Conservation (phyloP, 176 grass and related monocot species). For the Ensete glaucum region DNA sequence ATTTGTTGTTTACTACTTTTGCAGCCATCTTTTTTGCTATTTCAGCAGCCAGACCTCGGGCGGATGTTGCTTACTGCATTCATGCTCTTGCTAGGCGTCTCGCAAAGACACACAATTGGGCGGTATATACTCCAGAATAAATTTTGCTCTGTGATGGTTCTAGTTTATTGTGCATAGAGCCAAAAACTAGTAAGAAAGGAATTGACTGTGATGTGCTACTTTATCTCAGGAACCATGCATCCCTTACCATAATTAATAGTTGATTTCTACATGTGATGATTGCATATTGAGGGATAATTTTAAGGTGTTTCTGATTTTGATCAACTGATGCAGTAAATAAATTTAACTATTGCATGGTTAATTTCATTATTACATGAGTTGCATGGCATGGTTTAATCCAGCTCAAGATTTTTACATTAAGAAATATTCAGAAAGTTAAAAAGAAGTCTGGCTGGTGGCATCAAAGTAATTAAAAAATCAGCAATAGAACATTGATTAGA, state of each 20-base stretch:
- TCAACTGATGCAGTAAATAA: neutral
- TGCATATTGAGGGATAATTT: neutral
- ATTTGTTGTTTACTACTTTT: slow-evolving; percentile 1
- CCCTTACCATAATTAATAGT: neutral
- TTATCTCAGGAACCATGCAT: neutral
- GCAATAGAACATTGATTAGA: neutral
- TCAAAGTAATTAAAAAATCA: neutral
- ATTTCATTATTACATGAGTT: neutral
- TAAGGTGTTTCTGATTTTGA: neutral
- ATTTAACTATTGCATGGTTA: too few relatives aligned
- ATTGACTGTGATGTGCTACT: neutral
- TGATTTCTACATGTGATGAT: neutral
- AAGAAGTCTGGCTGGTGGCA: neutral
- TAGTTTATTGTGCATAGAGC: neutral
- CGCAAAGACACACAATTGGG: slow-evolving; percentile 92
- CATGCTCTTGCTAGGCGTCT: slow-evolving; percentile 88
- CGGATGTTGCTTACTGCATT: slow-evolving; percentile 94
- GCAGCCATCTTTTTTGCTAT: slow-evolving; percentile 77
- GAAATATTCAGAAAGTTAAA: neutral
- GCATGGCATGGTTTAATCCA: neutral
- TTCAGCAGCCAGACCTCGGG: slow-evolving; percentile 67
- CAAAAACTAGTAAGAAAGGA: neutral
- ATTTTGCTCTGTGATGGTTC: neutral
- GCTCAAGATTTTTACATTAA: neutral
- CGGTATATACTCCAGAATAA: slow-evolving; percentile 32